Evolutionary conservation across 2,329 filamentous ascomycete species (phyloP), one percentile per base, ranked within the genome.

Genomic region (Fusarium aywerte): DNA sequence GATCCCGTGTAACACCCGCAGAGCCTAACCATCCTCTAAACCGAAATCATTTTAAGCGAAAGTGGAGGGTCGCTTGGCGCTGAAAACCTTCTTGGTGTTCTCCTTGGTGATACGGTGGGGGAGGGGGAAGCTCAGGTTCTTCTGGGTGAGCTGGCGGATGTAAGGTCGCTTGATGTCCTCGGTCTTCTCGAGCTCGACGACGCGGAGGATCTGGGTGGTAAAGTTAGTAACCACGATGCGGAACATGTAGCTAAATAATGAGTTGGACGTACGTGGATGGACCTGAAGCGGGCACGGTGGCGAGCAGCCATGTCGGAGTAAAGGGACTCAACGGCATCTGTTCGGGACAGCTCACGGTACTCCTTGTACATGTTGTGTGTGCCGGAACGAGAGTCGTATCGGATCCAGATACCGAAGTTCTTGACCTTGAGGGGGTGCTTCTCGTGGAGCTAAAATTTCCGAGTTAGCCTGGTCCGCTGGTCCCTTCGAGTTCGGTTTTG

Each of bases 341-440:
- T 92, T 84, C 96, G 89, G 81, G 92, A 95, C 89, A 98, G 92
- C 89, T 98, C 96, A 82, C 96, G 92, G 92, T 97, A 98, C 91
- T 99, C 96, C 91, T 98, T 98, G 93, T 99, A 99, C 96, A 99
- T 99, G 92, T 99, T 99, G 93, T 99, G 96, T 79, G 96, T 99
- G 78, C 96, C 96, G 78, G 96, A 98, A 84, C 96, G 95, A 70
- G 96, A 99, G 87, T 99, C 95, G 88, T 99, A 99, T 82, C 96
- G 94, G 86, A 99, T 91, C 96, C 96, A 99, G 90, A 99, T 90
- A 83, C 96, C 96, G 83, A 99, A 98, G 92, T 97, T 99, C 93
- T 99, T 99, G 89, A 99, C 94, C 89, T 97, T 97, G 80, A 94
- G 87, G 79, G 96, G 96, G 84, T 93, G 93, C 91, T 98, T 98